A percentile compares a stretch with the other conserved stretches of the same genome.
Conservation (phyloP, 805 yeast species). For the Yamadazyma ubonensis region DNA sequence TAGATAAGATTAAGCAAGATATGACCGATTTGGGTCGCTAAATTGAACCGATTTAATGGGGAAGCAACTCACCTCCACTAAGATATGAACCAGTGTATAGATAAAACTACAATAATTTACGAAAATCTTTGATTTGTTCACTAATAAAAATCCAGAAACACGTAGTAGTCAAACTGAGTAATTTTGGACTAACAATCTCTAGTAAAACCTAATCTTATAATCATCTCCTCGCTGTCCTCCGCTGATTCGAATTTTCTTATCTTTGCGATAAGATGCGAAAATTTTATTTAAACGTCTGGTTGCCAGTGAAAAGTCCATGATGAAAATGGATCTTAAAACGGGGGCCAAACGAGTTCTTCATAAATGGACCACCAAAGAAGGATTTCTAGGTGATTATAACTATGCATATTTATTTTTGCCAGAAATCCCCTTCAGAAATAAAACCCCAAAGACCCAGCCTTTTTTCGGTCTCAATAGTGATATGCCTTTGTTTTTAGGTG, state of each 20-base stretch:
- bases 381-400: slow-evolving; percentile 85
- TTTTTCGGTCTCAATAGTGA: slow-evolving; percentile 79
- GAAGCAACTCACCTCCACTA: too few species aligned
- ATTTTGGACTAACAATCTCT: too few species aligned
- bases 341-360: slow-evolving; percentile 23
- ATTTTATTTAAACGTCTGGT: neutral
- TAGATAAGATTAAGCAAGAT: too few species aligned
- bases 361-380: slow-evolving; percentile 72
- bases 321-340: slow-evolving; percentile 15
- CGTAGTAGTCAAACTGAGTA: too few species aligned
- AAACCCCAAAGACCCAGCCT: slow-evolving; percentile 58
- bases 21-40: too few species aligned
- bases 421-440: slow-evolving; percentile 61
- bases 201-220: neutral
- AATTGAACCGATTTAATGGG: too few species aligned
- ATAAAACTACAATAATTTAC: too few species aligned
- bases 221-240: neutral
- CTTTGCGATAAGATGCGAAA: neutral
- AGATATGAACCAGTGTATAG: too few species aligned
- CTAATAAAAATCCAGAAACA: too few species aligned
- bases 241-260: neutral
- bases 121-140: too few species aligned
- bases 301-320: too few species aligned
- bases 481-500: slow-evolving; percentile 78
- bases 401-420: slow-evolving; percentile 81